Evolutionary conservation across 176 grass and related monocot species (phyloP).

Genomic region (Oryza nivara): DNA sequence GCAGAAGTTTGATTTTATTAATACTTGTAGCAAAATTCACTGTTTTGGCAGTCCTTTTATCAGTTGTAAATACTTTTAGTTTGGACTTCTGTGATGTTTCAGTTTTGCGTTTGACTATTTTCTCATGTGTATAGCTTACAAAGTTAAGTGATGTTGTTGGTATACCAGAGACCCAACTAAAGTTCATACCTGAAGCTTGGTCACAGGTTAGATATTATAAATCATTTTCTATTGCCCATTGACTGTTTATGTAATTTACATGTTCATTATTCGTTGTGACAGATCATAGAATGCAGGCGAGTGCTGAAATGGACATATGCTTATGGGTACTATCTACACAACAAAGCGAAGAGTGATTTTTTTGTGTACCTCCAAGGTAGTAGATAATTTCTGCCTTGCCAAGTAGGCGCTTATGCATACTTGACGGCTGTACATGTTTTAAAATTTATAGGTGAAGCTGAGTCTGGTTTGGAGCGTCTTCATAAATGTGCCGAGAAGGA

Average conservation of each 20-base stretch:
- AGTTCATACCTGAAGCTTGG: slow-evolving; percentile 95
- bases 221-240: neutral
- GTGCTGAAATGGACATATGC: slow-evolving; percentile 95
- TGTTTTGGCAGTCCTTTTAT: neutral
- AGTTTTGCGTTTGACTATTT: neutral
- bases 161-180: slow-evolving; percentile 86
- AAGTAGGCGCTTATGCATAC: neutral
- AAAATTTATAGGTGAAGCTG: slow-evolving; percentile 76
- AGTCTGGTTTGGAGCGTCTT: slow-evolving; percentile 88
- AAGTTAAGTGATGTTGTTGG: slow-evolving; percentile 68
- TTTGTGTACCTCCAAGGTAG: slow-evolving; percentile 97
- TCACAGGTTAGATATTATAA: slow-evolving; percentile 57
- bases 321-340: slow-evolving; percentile 88
- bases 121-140: slow-evolving; percentile 63
- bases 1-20: slow-evolving; percentile 3
- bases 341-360: slow-evolving; percentile 74
- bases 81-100: neutral
- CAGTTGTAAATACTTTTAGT: neutral
- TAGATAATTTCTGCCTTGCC: neutral
- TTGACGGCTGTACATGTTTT: neutral
- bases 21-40: neutral
- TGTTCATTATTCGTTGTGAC: slow-evolving; percentile 23
- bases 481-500: slow-evolving; percentile 97
- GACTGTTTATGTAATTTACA: neutral
- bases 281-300: slow-evolving; percentile 96